These are phyloP conservation scores for Groenewaldozyma salmanticensis DNA, from an alignment of 805 yeast species.

Conservation along the genomic window DNA sequence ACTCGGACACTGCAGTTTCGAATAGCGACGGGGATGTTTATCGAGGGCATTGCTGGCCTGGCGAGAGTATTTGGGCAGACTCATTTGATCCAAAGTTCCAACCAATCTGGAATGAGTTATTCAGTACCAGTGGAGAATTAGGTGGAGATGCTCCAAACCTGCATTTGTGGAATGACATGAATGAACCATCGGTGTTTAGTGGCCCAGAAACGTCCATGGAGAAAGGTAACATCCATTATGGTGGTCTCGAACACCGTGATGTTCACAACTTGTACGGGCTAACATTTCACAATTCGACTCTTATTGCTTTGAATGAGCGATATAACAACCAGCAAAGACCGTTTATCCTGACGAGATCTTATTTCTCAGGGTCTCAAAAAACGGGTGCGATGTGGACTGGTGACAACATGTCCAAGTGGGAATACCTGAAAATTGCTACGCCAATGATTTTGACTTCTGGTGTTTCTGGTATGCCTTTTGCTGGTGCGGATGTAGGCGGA, in stretches of 20 bases:
- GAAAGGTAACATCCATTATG: slow-evolving; percentile 67
- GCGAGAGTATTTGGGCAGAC: slow-evolving; percentile 90
- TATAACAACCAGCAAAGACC: slow-evolving; percentile 49
- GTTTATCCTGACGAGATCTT: slow-evolving; percentile 78
- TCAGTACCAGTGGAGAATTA: slow-evolving; percentile 27
- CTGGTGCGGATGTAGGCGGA: slow-evolving; percentile 97
- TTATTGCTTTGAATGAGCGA: slow-evolving; percentile 49
- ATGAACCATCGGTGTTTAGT: slow-evolving; percentile 88
- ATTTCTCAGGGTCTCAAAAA: slow-evolving; percentile 84
- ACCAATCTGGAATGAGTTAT: slow-evolving; percentile 20
- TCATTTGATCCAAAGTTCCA: slow-evolving; percentile 54
- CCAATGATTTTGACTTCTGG: slow-evolving; percentile 84
- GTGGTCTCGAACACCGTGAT: slow-evolving; percentile 83
- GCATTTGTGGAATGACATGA: slow-evolving; percentile 96
- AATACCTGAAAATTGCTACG: slow-evolving; percentile 62
- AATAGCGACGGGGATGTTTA: slow-evolving; percentile 40
- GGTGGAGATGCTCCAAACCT: slow-evolving; percentile 51
- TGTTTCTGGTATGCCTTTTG: slow-evolving; percentile 78
- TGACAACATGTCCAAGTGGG: slow-evolving; percentile 92
- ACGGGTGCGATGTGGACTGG: slow-evolving; percentile 97
- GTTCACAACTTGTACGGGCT: slow-evolving; percentile 81
- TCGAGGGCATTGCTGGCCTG: slow-evolving; percentile 97
- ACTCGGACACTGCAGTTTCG: slow-evolving; percentile 37
- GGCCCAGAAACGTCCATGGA: slow-evolving; percentile 94
- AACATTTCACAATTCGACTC: slow-evolving; percentile 73